Conservation (phyloP, 1,284 basidiomycete genomes). For the Pisolithus thermaeus region DNA sequence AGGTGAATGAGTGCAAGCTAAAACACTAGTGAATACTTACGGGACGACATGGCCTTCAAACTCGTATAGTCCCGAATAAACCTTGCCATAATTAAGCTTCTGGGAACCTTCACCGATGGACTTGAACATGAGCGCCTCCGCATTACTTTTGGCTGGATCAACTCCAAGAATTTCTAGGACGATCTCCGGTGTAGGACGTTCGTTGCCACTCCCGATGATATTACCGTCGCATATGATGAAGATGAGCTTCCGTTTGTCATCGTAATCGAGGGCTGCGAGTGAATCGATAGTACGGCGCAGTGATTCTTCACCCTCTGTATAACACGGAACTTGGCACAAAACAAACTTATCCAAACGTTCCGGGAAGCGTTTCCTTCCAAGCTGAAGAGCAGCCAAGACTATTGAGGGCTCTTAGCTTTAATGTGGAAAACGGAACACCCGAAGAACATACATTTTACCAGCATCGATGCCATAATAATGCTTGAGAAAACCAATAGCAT, state of each 20-base stretch:
- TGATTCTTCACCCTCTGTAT: conserved; percentile 97
- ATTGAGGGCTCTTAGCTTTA: conserved; percentile 12
- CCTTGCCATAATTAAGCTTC: conserved; percentile 94
- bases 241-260: conserved; percentile 96
- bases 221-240: conserved; percentile 98
- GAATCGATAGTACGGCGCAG: conserved; percentile 93
- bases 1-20: conserved; percentile 1
- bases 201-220: conserved; percentile 96
- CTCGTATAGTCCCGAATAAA: conserved; percentile 95
- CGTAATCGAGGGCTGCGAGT: conserved; percentile 87
- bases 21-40: conserved; percentile 36
- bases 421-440: background rate
- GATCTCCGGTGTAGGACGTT: conserved; percentile 86
- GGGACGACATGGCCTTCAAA: conserved; percentile 95
- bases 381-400: conserved; percentile 91
- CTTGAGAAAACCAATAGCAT: conserved; percentile 77
- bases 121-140: conserved; percentile 93
- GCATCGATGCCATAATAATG: conserved; percentile 80
- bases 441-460: conserved; percentile 72
- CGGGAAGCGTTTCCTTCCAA: conserved; percentile 77
- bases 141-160: conserved; percentile 79
- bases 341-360: conserved; percentile 98
- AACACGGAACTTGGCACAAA: conserved; percentile 94
- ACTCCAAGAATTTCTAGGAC: conserved; percentile 94
- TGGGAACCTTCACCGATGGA: conserved; percentile 90